phyloP scores from a whole-genome alignment of 2,329 filamentous ascomycete genomes.

The Cercospora janseana region DNA sequence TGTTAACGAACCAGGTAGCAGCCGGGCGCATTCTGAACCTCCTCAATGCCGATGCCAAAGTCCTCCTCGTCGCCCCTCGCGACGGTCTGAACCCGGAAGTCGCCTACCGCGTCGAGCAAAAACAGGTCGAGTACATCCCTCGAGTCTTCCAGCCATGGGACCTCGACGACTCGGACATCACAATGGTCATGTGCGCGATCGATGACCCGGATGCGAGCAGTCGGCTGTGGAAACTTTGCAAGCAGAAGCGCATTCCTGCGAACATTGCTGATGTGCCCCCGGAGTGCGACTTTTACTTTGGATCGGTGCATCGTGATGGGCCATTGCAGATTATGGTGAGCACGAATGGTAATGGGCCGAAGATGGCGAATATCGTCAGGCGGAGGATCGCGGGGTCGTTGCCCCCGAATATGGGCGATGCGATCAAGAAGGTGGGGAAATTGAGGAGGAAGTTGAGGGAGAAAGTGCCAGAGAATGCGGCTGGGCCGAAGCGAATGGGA shows the following conservation, averaged over 20 bases:
- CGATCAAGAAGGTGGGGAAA: constrained; percentile 79
- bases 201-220: constrained; percentile 92
- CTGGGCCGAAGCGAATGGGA: constrained; percentile 84
- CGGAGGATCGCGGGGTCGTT: constrained; percentile 74
- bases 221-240: constrained; percentile 89
- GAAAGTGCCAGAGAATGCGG: constrained; percentile 67
- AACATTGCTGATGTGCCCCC: constrained; percentile 97
- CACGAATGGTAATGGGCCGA: constrained; percentile 94
- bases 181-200: constrained; percentile 90
- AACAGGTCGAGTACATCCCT: constrained; percentile 76
- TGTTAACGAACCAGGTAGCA: constrained; percentile 65
- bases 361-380: constrained; percentile 82
- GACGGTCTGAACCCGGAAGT: constrained; percentile 86
- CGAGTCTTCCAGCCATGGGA: constrained; percentile 84
- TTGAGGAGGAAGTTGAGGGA: constrained; percentile 76
- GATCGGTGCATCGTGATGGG: constrained; percentile 89
- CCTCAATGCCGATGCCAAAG: constrained; percentile 88
- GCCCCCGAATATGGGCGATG: constrained; percentile 76
- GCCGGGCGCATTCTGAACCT: constrained; percentile 91
- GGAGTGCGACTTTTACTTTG: constrained; percentile 99
- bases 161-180: constrained; percentile 64
- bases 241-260: constrained; percentile 75
- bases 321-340: constrained; percentile 98
- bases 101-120: constrained; percentile 70
- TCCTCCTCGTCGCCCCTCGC: constrained; percentile 79